phyloP scores from a whole-genome alignment of 73 alveolate genomes.

The Tetrahymena thermophila region DNA sequence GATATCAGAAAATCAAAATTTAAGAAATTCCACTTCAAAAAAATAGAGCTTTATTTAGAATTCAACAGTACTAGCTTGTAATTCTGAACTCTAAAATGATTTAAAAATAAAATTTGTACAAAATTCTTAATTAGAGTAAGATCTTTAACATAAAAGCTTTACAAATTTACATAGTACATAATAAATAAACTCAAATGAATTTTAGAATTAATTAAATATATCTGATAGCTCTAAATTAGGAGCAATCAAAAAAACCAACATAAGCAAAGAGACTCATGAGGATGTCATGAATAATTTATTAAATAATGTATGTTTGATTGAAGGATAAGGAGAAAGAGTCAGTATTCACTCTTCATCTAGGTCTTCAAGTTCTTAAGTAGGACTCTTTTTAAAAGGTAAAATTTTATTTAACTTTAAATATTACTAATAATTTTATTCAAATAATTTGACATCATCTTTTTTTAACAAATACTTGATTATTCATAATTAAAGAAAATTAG shows the following conservation, averaged over 20 bases:
- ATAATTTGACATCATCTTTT: too few species aligned
- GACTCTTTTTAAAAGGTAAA: not conserved
- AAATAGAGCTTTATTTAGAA: not conserved
- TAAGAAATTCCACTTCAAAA: not conserved
- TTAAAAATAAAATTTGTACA: not conserved
- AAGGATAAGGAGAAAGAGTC: not conserved
- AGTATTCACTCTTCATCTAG: not conserved
- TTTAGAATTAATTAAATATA: not conserved
- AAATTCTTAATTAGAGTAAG: not conserved
- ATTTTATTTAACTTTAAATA: not conserved
- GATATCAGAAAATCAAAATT: not conserved
- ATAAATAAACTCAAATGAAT: not conserved
- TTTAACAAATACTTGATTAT: too few species aligned
- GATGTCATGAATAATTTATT: not conserved
- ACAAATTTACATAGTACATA: not conserved
- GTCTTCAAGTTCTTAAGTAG: not conserved
- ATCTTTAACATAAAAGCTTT: not conserved
- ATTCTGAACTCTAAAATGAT: not conserved
- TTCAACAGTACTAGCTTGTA: not conserved
- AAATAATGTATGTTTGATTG: not conserved
- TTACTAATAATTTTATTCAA: too few species aligned
- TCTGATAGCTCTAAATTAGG: not conserved
- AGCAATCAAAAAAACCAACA: not conserved
- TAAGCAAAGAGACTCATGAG: not conserved
- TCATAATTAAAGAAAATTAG: too few species aligned